Base-by-base conservation (phyloP, 139 green algal genomes). In the Chlorokybus atmophyticus region DNA sequence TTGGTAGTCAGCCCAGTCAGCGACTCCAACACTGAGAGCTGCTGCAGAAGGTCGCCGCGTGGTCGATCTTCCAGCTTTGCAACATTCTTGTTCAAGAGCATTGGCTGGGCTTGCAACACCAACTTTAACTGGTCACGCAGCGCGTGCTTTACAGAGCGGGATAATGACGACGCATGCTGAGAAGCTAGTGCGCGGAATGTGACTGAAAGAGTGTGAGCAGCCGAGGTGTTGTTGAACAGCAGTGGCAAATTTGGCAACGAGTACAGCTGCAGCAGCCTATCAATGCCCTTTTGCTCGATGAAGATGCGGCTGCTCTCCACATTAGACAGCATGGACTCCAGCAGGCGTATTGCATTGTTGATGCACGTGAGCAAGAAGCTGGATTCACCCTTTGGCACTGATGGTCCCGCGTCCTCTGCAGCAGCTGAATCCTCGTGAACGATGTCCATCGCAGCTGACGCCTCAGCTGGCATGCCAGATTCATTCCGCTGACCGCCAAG, bases 301-400 rank as follows among this genome's bases (percentile, higher is more conserved):
- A 95, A 93, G 58, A 73, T 8, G 28, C 66, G 66, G 26, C 35
- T 57, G n/a, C 32, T 67, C 8, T 73, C 48, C 29, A 57, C 61
- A 57, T 83, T 82, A n/a, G 67, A 53, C n/a, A 93, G 66, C 61
- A 93, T 75, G 7, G 61, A 62, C 65, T 95, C 87, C 52, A 95
- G 70, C 78, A 93, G 79, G 30, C 83, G 79, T 0, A 78, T 77
- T 3, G 78, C 59, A 54, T 81, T 74, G 27, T 39, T 74, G 30
- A 94, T 76, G n/a, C 66, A 76, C 24, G 93, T 82, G 4, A 75
- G 65, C 6, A 95, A 72, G 29, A 80, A 79, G 10, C n/a, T n/a
- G n/a, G n/a, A n/a, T n/a, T n/a, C n/a, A n/a, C n/a, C n/a, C n/a
- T n/a, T n/a, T n/a, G n/a, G n/a, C n/a, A n/a, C n/a, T n/a, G n/a